A percentile compares a stretch with the other conserved stretches of the same genome.
These are phyloP conservation scores for Rhododendron williamsianum DNA, from an alignment of 148 eudicot species.

Conservation along the genomic window DNA sequence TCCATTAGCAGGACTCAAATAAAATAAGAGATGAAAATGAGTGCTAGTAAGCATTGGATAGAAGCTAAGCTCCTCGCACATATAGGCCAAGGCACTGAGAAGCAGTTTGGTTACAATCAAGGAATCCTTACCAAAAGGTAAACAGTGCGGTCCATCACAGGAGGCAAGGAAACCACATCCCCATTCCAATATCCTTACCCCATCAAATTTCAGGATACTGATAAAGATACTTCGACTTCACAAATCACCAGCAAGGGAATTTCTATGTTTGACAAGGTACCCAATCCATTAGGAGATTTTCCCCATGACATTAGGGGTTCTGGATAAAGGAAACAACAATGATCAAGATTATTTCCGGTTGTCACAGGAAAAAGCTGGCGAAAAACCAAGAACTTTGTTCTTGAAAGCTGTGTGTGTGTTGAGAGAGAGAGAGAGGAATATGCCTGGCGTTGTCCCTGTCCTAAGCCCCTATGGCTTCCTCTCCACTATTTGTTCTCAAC, in stretches of 20 bases:
- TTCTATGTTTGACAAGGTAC: neutral
- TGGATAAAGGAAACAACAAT: neutral
- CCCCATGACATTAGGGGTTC: neutral
- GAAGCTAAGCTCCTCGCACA: neutral
- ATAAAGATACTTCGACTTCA: neutral
- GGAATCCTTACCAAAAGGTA: neutral
- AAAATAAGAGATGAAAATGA: neutral
- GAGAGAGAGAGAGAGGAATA: neutral
- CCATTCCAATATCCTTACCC: neutral
- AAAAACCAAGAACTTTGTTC: neutral
- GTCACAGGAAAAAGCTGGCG: neutral
- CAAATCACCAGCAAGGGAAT: neutral
- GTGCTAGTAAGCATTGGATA: neutral
- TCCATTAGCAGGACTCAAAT: neutral
- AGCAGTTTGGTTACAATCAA: constrained; percentile 5
- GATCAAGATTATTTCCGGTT: neutral
- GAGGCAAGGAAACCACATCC: neutral
- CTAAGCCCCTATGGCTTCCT: no score
- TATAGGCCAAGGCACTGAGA: neutral
- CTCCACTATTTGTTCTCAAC: no score
- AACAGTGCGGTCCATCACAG: neutral
- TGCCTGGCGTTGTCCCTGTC: neutral
- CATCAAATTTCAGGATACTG: neutral
- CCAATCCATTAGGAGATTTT: neutral
- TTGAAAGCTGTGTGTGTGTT: neutral